Base-by-base conservation (phyloP, 352 stramenopile species). In the Phytophthora cactorum region DNA sequence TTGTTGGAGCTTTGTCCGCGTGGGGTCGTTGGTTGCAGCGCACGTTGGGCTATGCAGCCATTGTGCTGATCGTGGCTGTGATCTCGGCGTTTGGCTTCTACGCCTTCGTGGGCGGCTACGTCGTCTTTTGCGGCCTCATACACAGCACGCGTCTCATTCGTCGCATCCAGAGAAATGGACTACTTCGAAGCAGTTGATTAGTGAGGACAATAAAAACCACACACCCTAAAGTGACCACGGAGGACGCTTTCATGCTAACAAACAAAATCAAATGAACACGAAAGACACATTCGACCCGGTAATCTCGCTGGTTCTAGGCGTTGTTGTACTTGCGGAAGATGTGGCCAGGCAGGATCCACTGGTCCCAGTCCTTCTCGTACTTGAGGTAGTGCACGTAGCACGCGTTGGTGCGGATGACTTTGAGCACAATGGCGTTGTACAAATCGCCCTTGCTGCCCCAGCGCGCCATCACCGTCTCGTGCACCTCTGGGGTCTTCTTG, bases 361-460 rank as follows among this genome's bases (percentile, higher is more conserved):
- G 85, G 74, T 93, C 82, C 85, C 85, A 93, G 72, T 93, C 83
- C 55, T 90, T 91, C 59, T 93, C 82, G 54, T 86, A 92, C 77
- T 93, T 92, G 63, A 92, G 73, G 59, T 92, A 93, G 70, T 93
- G 85, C 77, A 93, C 85, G 43, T 85, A 77, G 63, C 83, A 91
- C 5, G 85, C 83, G 57, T 92, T 91, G 2, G 85, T 86, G 59
- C 78, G 82, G 55, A 92, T 85, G 27, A 92, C 85, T 70, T 91
- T 91, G 46, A 91, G 83, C 62, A 93, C 84, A 31, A 91, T 88
- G 41, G 85, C 83, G 38, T 90, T 86, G 79, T 90, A 93, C 27
- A 93, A 65, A 57, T 91, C 74, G 15, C 83, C 82, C 11, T 77
- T 83, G 53, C 77, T 89, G 46, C 85, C 85, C 85, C 85, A 93